Conservation (phyloP, 345 rosid species). For the Jatropha curcas region DNA sequence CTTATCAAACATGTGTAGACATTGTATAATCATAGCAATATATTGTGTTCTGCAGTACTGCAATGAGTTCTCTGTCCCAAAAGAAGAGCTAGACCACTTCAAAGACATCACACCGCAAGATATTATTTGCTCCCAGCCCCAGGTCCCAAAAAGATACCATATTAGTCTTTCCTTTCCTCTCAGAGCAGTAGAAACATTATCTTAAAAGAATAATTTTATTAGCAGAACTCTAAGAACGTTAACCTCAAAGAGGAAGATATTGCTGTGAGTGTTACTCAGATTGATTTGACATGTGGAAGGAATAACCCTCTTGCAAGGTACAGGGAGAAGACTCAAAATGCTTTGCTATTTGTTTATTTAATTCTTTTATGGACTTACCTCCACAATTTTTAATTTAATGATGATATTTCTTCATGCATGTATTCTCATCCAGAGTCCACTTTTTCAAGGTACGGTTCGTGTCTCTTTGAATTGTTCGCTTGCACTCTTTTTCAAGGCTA, state of each 20-base stretch:
- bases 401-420: slow-evolving; percentile 28
- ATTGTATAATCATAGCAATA: background rate
- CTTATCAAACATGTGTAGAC: slow-evolving; percentile 2
- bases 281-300: slow-evolving; percentile 52
- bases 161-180: slow-evolving; percentile 3
- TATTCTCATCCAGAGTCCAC: slow-evolving; percentile 33
- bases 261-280: slow-evolving; percentile 41
- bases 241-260: slow-evolving; percentile 52
- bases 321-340: background rate
- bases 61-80: slow-evolving; percentile 50
- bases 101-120: slow-evolving; percentile 47
- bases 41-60: slow-evolving; percentile 39
- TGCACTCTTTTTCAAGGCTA: background rate
- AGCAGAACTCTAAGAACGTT: slow-evolving; percentile 27
- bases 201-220: slow-evolving; percentile 18
- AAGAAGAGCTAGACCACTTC: slow-evolving; percentile 43
- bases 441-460: slow-evolving; percentile 46
- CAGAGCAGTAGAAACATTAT: slow-evolving; percentile 6
- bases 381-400: slow-evolving; percentile 13
- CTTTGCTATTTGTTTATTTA: background rate
- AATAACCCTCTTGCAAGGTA: slow-evolving; percentile 49
- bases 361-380: slow-evolving; percentile 1
- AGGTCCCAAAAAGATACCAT: slow-evolving; percentile 29
- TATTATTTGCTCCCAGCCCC: slow-evolving; percentile 57
- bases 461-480: background rate